Conservation (phyloP, 2,329 filamentous ascomycete genomes). For the Dactylellina parvicollis region DNA sequence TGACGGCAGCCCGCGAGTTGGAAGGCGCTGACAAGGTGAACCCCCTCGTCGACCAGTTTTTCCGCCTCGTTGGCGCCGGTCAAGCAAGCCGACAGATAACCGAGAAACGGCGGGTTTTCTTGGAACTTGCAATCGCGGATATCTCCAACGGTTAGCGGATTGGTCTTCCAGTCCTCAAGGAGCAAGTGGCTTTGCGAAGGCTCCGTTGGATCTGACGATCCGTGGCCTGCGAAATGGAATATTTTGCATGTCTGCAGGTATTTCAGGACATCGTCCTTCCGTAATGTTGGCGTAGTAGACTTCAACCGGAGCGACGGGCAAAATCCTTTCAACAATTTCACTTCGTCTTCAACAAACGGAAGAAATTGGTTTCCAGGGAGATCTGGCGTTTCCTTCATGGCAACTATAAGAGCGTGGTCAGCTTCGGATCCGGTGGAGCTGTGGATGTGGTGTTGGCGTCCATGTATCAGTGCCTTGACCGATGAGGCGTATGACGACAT, state of each 20-base stretch:
- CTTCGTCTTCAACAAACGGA: constrained; percentile 12
- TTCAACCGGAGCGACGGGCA: background rate
- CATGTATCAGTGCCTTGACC: constrained; percentile 17
- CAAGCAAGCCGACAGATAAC: constrained; percentile 34
- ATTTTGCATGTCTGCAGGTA: background rate
- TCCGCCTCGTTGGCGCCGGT: constrained; percentile 8
- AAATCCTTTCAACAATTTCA: background rate
- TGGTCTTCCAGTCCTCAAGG: constrained; percentile 23
- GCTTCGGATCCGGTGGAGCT: background rate
- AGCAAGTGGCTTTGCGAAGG: constrained; percentile 25
- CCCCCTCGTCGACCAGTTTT: constrained; percentile 11
- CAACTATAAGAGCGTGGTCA: constrained; percentile 15
- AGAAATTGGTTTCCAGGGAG: constrained; percentile 23
- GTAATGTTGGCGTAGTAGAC: background rate
- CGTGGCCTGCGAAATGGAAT: constrained; percentile 41
- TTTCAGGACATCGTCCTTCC: constrained; percentile 7
- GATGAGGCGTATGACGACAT: constrained; percentile 29
- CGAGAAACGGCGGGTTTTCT: background rate
- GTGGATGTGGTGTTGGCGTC: background rate
- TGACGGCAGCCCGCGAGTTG: constrained; percentile 37
- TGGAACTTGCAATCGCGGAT: constrained; percentile 9
- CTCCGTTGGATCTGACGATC: constrained; percentile 6
- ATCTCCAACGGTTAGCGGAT: constrained; percentile 10
- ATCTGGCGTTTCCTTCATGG: constrained; percentile 19
- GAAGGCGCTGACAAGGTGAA: constrained; percentile 34